Conservation (phyloP, 176 grass and related monocot species). For the Phoenix roebelenii region DNA sequence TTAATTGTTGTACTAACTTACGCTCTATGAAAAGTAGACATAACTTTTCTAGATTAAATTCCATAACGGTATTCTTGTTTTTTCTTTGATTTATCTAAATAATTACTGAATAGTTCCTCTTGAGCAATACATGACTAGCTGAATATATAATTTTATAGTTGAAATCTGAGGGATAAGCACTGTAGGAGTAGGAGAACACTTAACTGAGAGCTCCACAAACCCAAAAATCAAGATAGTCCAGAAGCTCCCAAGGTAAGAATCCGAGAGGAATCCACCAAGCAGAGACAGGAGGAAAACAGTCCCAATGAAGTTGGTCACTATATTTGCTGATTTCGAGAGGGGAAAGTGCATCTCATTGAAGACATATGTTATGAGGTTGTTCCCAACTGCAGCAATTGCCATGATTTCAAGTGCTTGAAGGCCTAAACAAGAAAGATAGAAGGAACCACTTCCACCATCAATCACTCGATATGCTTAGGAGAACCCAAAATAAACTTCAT, state of each 20-base stretch:
- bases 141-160: background rate
- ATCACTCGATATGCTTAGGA: too few relatives aligned
- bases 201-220: constrained; percentile 16
- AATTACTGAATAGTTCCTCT: too few relatives aligned
- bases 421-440: background rate
- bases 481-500: too few relatives aligned
- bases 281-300: constrained; percentile 17
- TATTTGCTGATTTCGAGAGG: constrained; percentile 16
- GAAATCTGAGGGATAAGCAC: too few relatives aligned
- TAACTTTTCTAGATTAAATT: too few relatives aligned
- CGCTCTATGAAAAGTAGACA: too few relatives aligned
- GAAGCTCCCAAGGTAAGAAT: constrained; percentile 17
- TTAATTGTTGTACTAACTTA: background rate
- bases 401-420: constrained; percentile 18
- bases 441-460: too few relatives aligned
- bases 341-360: constrained; percentile 22
- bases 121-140: too few relatives aligned
- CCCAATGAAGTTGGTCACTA: constrained; percentile 23
- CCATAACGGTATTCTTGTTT: too few relatives aligned
- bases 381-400: constrained; percentile 18
- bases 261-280: constrained; percentile 15
- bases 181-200: background rate
- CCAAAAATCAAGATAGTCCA: constrained; percentile 13
- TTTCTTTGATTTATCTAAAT: too few relatives aligned
- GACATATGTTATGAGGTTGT: constrained; percentile 21